Evolutionary conservation across 805 yeast species (phyloP).

Genomic region (Starmerella powellii): DNA sequence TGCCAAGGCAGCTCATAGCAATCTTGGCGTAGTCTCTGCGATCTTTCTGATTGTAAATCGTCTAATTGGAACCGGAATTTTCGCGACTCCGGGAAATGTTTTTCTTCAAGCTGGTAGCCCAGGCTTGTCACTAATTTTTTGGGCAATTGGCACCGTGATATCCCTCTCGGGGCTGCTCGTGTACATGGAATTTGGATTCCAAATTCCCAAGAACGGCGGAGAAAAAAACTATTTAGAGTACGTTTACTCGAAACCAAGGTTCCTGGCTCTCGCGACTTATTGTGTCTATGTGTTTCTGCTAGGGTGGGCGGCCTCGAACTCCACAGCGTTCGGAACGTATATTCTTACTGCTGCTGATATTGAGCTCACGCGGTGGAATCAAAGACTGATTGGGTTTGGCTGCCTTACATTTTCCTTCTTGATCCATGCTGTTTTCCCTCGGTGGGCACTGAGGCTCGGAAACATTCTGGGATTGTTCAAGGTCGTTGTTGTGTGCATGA

Average conservation of each 20-base stretch:
- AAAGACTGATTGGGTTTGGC: conserved; percentile 64
- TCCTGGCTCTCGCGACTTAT: conserved; percentile 51
- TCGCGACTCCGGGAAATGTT: conserved; percentile 55
- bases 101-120: conserved; percentile 49
- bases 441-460: conserved; percentile 55
- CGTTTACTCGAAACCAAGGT: conserved; percentile 55
- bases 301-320: conserved; percentile 81
- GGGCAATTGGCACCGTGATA: conserved; percentile 64
- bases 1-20: conserved; percentile 3
- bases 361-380: conserved; percentile 45
- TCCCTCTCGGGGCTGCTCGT: conserved; percentile 54
- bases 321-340: conserved; percentile 69
- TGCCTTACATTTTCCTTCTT: conserved; percentile 60
- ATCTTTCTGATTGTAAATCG: conserved; percentile 55
- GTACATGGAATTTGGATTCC: conserved; percentile 66
- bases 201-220: conserved; percentile 69
- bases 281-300: conserved; percentile 62
- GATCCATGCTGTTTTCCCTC: conserved; percentile 48
- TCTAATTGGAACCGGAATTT: conserved; percentile 66
- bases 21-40: conserved; percentile 44
- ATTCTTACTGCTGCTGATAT: conserved; percentile 39
- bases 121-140: conserved; percentile 56
- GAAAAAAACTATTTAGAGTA: conserved; percentile 72
- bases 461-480: conserved; percentile 60
- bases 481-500: conserved; percentile 55